Base-by-base conservation (phyloP, 2,329 filamentous ascomycete genomes). In the Alternaria dauci region DNA sequence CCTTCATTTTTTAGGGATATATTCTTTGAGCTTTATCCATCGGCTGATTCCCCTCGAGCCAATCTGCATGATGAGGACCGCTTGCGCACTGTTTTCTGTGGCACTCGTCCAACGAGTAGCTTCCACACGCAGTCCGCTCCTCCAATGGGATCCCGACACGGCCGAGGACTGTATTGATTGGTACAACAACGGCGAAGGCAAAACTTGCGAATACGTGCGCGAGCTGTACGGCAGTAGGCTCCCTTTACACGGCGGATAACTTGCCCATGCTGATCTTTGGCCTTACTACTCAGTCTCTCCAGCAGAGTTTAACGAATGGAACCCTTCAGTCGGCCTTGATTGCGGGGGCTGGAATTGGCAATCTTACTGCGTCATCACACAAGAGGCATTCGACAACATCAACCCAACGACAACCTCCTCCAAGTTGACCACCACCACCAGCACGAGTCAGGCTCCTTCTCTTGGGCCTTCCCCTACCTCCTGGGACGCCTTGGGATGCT, bases 381-480 rank as follows among this genome's bases (percentile, higher is more conserved):
- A 51, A 41, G 36, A 23, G 12, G 43, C 18, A n/a, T 26, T 51
- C 7, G 46, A 57, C 46, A 57, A 28, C 18, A 25, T 25, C 36
- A 43, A 50, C 47, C 18, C 44, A 34, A 36, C n/a, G 20, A 26
- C 26, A 8, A 47, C 46, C 9, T 44, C 60, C 28, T 44, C 55
- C 16, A 18, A 52, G 11, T 42, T 25, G 32, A 30, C 3, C 20
- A 16, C 48, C 16, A 42, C 44, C 16, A 42, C 61, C 36, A 59
- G 42, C 26, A 65, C 58, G 2, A 62, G 52, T 7, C 62, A 44
- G 32, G 28, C 47, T 7, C 25, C 61, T 11, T 59, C 65, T 18
- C 52, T 65, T 2, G 57, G 36, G 28, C 61, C 65, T 9, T 62
- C 60, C 44, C 63, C 65, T 14, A 66, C 65, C 12, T 44, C 63